Base-by-base conservation (phyloP, 805 yeast species). In the Blastobotrys muscicola region DNA sequence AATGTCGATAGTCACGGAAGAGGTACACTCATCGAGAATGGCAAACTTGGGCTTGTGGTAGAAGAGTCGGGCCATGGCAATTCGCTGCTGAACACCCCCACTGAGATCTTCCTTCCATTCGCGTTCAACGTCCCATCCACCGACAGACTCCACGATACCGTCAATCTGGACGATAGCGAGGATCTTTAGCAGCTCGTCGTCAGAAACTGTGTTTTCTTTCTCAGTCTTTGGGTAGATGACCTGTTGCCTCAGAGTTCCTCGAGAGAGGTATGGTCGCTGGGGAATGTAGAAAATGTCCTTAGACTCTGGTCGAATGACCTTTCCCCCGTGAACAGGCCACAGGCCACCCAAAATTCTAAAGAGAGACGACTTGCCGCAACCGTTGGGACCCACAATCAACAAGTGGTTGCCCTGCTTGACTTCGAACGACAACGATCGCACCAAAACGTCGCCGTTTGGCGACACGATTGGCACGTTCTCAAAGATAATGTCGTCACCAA, bases 21-120 rank as follows among this genome's bases (percentile, higher is more conserved):
- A 85, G 0, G 97, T 89, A 62, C 96, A 89, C 67, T 89, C 97
- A 65, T 89, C 97, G 50, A 89, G 68, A 20, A 89, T 95, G 0
- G 97, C 97, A 70, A 87, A 89, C 61, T 78, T 82, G 1, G 97
- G 97, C 55, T 74, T 73, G 62, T 89, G 96, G 59, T 87, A 89
- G 58, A 84, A 89, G 62, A 89, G 70, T 55, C 97, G 74, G 2
- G 94, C 95, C 83, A 90, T 81, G 10, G 96, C 96, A 50, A 89
- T 70, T 53, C 95, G 70, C 61, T 89, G 97, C 61, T 89, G 96
- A 16, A 89, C 94, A 23, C 97, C 97, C 50, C 81, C 79, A 1
- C 94, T 82, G 48, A 89, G 68, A 52, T 87, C 85, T 52, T 86
- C 95, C 8, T 83, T 74, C 97, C 97, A 89, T 61, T 83, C 85